Base-by-base conservation (phyloP, 1,284 basidiomycete genomes). In the Melampsora americana region DNA sequence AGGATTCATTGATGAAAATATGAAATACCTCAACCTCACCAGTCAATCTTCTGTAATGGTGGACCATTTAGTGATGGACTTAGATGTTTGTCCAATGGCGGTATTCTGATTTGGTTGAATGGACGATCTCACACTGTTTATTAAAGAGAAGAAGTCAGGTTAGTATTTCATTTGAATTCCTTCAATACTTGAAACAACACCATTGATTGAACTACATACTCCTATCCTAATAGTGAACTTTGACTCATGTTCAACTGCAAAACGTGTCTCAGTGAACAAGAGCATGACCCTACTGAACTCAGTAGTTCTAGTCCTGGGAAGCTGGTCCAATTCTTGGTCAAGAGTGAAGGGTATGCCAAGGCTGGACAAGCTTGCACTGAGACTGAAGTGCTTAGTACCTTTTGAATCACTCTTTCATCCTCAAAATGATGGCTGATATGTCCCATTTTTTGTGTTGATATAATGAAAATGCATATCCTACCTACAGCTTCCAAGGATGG, bases 221-320 rank as follows among this genome's bases (percentile, higher is more conserved):
- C 20, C 20, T n/a, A 9, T 30, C 56, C n/a, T 26, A 39, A 18
- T 30, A 76, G 74, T 18, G 74, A 66, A 18, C 76, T 77, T 62
- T 69, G 76, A 26, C 48, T 77, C 53, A 71, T 73, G 70, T 62
- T 77, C n/a, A 69, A 83, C 79, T 88, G 93, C 79, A 96, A 97
- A 87, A 99, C 96, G 35, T 96, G 94, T 84, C 87, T 97, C 84
- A 95, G 99, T 80, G 96, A 98, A 85, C 95, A 99, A 84, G 96
- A 99, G 87, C 97, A 97, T 81, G 96, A 99, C 83, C 96, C 96
- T 6, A 99, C 96, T 20, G 95, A 99, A 84, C 87, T 99, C 76
- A 88, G 95, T 81, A 94, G 92, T 81, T 96, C 96, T 14, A 93
- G 91, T 84, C 96, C 96, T 30, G 96, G 96, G 68, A 99, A 99